phyloP scores from a whole-genome alignment of 2,329 filamentous ascomycete genomes.

The Hymenoscyphus salicellus region DNA sequence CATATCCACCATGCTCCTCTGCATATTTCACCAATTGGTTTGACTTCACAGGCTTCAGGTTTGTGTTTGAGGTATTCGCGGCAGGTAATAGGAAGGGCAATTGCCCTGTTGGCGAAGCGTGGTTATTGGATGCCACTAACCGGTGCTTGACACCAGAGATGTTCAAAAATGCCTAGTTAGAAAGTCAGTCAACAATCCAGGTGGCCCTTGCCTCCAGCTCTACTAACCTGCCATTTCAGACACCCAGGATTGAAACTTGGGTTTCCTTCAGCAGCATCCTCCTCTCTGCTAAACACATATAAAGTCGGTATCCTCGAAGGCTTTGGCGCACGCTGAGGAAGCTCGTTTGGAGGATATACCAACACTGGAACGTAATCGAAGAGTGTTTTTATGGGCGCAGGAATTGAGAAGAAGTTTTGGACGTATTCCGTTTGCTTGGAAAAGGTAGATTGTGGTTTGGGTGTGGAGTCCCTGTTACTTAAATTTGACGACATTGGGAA shows the following conservation, averaged over 20 bases:
- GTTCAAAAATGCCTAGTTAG: constrained; percentile 70
- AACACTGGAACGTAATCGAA: constrained; percentile 82
- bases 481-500: background rate
- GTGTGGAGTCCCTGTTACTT: background rate
- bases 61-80: constrained; percentile 27
- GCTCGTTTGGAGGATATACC: constrained; percentile 70
- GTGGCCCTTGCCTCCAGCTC: background rate
- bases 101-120: constrained; percentile 85
- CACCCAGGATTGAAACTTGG: constrained; percentile 91
- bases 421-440: constrained; percentile 22
- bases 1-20: constrained; percentile 46
- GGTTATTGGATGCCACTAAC: constrained; percentile 75
- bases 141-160: constrained; percentile 68
- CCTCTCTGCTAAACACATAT: constrained; percentile 70
- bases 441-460: constrained; percentile 16
- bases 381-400: constrained; percentile 72
- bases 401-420: constrained; percentile 45
- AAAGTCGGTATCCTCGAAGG: constrained; percentile 53
- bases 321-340: constrained; percentile 61
- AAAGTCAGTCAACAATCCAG: constrained; percentile 15
- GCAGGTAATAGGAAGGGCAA: constrained; percentile 79
- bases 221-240: constrained; percentile 87
- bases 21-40: constrained; percentile 69
- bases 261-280: constrained; percentile 56
- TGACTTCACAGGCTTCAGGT: constrained; percentile 53